Evolutionary conservation across 164 flowering plant genomes (phyloP), one percentile per base, ranked within the genome.

Genomic region (Hamamelis virginiana): DNA sequence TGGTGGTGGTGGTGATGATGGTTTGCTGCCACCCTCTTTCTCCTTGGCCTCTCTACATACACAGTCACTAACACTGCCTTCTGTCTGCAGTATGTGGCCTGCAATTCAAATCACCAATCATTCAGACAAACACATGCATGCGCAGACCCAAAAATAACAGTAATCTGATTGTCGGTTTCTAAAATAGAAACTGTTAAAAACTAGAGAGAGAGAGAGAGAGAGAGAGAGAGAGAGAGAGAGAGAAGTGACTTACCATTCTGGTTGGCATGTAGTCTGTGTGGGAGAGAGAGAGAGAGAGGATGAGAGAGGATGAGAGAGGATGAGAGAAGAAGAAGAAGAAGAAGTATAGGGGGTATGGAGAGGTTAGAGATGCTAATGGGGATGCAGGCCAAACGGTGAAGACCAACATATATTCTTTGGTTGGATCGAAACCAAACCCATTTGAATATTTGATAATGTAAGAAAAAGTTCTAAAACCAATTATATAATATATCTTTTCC

Each of bases 31-130:
- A 25, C 9, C 50, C 74, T 59, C 60, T 77, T 80, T 64, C 65
- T 69, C 53, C 62, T 66, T 16, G 80, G 74, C 73, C 64, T 80
- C 72, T 81, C 86, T 27, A 77, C 82, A 51, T 82, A 82, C 22
- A 81, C 75, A 8, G 76, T 74, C 65, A 88, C 83, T 15, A 80
- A 38, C 21, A 85, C 90, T 6, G 69, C 72, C 69, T 78, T 81
- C 38, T 75, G 73, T 23, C 61, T 64, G 69, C 72, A 56, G 16
- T 62, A 65, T 3, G 46, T 52, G n/a, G 72, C 80, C 88, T 84
- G 76, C 57, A 80, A 74, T 45, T 59, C 63, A 46, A 59, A 16
- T 22, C 28, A 47, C 25, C 22, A 55, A 19, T 19, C 23, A 55
- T 22, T 11, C 58, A 33, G 25, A 21, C 14, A 59, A 15, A 53